Percentiles rank a stretch among this genome's conserved stretches.
These are phyloP conservation scores for Aspergillus leporis DNA, from an alignment of 495 filamentous ascomycete species.

Conservation along the genomic window DNA sequence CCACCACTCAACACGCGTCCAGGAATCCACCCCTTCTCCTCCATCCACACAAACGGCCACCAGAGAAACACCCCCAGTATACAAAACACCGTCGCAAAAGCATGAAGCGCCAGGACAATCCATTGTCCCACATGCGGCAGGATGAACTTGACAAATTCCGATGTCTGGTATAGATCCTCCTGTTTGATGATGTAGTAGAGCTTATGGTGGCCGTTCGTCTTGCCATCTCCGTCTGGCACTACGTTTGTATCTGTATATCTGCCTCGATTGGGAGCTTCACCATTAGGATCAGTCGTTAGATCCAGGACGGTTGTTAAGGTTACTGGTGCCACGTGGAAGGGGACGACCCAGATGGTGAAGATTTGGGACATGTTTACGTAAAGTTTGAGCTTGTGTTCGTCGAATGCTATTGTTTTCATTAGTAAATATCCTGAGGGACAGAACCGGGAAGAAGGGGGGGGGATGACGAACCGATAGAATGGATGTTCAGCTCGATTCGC, in stretches of 20 bases:
- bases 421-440: no score
- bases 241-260: not conserved
- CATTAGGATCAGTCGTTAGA: slow-evolving; percentile 39
- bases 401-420: slow-evolving; percentile 56
- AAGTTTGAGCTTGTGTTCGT: slow-evolving; percentile 60
- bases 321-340: slow-evolving; percentile 67
- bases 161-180: slow-evolving; percentile 80
- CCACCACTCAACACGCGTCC: slow-evolving; percentile 22
- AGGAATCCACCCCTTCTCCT: slow-evolving; percentile 14
- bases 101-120: slow-evolving; percentile 58
- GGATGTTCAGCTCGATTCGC: slow-evolving; percentile 64
- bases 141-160: slow-evolving; percentile 73
- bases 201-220: slow-evolving; percentile 24
- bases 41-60: slow-evolving; percentile 52
- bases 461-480: slow-evolving; percentile 60
- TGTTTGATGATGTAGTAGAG: slow-evolving; percentile 71
- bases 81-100: slow-evolving; percentile 62
- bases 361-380: slow-evolving; percentile 71
- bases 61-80: slow-evolving; percentile 53
- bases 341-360: slow-evolving; percentile 76
- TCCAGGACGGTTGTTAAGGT: slow-evolving; percentile 72
- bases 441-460: not conserved
- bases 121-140: slow-evolving; percentile 40
- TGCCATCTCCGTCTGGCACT: slow-evolving; percentile 9
- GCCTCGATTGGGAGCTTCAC: not conserved